Base-by-base conservation (phyloP, 345 rosid species). In the Conringia planisiliqua region DNA sequence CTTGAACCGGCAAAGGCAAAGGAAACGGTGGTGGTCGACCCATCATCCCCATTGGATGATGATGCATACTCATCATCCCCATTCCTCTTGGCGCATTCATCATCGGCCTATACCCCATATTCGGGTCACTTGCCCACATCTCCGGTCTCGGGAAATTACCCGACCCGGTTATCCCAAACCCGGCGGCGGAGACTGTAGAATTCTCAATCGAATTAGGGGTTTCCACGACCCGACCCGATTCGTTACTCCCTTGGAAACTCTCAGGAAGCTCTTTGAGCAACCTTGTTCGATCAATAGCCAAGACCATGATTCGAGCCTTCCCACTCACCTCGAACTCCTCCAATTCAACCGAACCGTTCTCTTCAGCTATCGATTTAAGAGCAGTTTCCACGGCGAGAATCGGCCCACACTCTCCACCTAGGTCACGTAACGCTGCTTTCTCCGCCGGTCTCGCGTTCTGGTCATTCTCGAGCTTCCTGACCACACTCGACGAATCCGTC, bases 381-480 rank as follows among this genome's bases (percentile, higher is more conserved):
- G 97, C 97, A 76, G 79, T 86, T 72, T 92, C 99, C 36, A 95
- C 96, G 1, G 96, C 94, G 20, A 85, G 75, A 59, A 92, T 84
- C 27, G 91, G 83, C 0, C 97, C 98, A 1, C 89, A 76, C 75
- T 92, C 98, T 1, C 99, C 98, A 0, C 97, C 97, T 22, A 92
- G 56, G 72, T 87, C 97, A 32, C 97, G 78, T 75, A 95, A 43
- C 22, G 94, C 97, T 1, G 88, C 88, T 80, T 82, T 92, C 85
- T 92, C 98, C 6, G 87, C 83, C 0, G 84, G 51, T 3, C 96
- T 85, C 3, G 81, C 84, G 65, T 86, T 85, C 71, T 84, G 82
- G 68, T 90, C 94, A 68, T 89, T 90, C 90, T 95, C 99, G 74
- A 95, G 73, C 88, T 95, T 95, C 81, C 98, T 87, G 61, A 86